Percentiles rank a stretch among this genome's conserved stretches.
Evolutionary conservation across 2,329 filamentous ascomycete genomes (phyloP).

Genomic region (Colletotrichum musae): DNA sequence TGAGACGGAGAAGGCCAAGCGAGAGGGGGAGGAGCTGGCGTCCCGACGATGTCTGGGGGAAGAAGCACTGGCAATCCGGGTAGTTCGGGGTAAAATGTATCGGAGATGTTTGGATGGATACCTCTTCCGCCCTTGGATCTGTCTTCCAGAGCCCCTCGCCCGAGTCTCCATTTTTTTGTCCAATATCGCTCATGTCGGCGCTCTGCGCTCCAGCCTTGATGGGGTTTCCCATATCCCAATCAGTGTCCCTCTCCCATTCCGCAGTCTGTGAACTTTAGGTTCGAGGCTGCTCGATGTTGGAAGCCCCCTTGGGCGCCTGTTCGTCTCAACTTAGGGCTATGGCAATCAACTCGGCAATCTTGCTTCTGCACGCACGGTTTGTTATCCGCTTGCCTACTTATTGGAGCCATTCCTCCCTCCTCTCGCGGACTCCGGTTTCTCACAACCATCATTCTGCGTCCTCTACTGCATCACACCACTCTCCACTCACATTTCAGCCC

Average conservation of each 20-base stretch:
- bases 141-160: not conserved
- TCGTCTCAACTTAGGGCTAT: conserved; percentile 1
- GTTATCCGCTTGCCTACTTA: conserved; percentile 19
- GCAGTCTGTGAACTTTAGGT: conserved; percentile 20
- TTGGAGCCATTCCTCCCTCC: conserved; percentile 6
- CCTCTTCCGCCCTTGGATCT: not conserved
- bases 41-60: not conserved
- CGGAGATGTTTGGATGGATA: conserved; percentile 21
- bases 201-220: not conserved
- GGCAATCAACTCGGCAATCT: not conserved
- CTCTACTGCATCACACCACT: not conserved
- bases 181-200: conserved; percentile 30
- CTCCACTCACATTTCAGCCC: not conserved
- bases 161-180: conserved; percentile 1
- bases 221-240: not conserved
- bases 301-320: conserved; percentile 4
- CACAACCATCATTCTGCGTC: not conserved
- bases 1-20: not conserved
- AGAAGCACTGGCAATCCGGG: too few relatives aligned
- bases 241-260: conserved; percentile 1
- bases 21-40: conserved; percentile 1
- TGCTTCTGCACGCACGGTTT: not conserved
- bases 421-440: not conserved
- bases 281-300: conserved; percentile 8
- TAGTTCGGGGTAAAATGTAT: conserved; percentile 13